Evolutionary conservation across 306 rosid genomes (phyloP).

Genomic region (Notholithocarpus densiflorus): DNA sequence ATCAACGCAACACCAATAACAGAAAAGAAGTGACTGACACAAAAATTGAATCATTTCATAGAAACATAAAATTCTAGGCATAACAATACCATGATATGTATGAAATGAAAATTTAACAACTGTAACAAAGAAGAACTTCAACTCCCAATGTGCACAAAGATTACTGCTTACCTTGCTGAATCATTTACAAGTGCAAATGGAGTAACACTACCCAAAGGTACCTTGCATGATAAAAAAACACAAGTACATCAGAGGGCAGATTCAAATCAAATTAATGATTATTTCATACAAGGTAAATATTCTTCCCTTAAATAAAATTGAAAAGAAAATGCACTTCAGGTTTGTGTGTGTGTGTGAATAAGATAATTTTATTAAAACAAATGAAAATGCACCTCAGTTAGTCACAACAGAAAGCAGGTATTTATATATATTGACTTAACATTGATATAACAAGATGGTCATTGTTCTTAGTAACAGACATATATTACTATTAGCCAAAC

Average conservation of each 20-base stretch:
- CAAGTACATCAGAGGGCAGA: slow-evolving; percentile 14
- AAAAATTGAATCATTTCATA: neutral
- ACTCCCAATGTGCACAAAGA: neutral
- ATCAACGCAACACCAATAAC: neutral
- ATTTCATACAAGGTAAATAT: slow-evolving; percentile 14
- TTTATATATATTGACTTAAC: neutral
- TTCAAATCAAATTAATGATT: neutral
- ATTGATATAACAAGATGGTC: neutral
- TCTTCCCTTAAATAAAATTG: neutral
- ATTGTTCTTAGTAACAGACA: neutral
- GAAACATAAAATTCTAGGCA: neutral
- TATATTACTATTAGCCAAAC: neutral
- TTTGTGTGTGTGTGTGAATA: too few relatives aligned
- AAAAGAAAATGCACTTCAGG: neutral
- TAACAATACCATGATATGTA: neutral
- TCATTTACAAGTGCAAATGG: slow-evolving; percentile 87
- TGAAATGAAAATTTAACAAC: neutral
- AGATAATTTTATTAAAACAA: too few relatives aligned
- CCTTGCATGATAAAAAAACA: slow-evolving; percentile 42
- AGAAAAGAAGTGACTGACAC: neutral
- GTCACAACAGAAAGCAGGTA: neutral
- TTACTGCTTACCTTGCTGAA: slow-evolving; percentile 69
- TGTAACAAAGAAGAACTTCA: neutral
- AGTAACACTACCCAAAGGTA: slow-evolving; percentile 83
- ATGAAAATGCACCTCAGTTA: neutral